phyloP scores from a whole-genome alignment of 805 yeast genomes.

The Candida railenensis region DNA sequence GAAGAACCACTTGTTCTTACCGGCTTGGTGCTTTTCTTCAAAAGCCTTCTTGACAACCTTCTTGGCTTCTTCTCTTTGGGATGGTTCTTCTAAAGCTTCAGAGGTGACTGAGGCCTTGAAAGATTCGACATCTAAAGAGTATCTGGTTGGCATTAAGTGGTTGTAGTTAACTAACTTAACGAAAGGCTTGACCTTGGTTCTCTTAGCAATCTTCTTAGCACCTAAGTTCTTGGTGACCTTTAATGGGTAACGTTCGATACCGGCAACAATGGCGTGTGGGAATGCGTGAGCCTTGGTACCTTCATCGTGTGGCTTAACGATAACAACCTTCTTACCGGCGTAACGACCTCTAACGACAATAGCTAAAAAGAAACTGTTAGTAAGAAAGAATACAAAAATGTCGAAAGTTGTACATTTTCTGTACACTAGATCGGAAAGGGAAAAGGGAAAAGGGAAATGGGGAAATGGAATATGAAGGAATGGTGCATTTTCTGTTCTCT shows the following conservation, averaged over 20 bases:
- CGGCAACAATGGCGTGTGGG: conserved; percentile 99
- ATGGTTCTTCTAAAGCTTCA: conserved; percentile 95
- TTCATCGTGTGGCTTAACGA: conserved; percentile 97
- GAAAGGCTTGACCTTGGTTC: conserved; percentile 98
- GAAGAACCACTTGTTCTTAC: conserved; percentile 99
- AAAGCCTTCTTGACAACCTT: conserved; percentile 98
- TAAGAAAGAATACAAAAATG: too few species aligned
- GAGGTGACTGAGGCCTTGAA: conserved; percentile 89
- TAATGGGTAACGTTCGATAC: conserved; percentile 97
- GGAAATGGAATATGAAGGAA: too few species aligned
- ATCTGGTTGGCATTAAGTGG: conserved; percentile 99
- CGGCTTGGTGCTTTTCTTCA: conserved; percentile 99
- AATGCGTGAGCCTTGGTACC: conserved; percentile 98
- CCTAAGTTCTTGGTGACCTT: conserved; percentile 95
- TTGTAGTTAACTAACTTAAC: conserved; percentile 99
- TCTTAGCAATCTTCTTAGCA: conserved; percentile 94
- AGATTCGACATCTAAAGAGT: conserved; percentile 94
- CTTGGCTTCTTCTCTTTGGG: conserved; percentile 98
- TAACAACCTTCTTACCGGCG: conserved; percentile 99
- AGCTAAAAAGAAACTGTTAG: conserved; percentile 54
- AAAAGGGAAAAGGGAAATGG: too few species aligned
- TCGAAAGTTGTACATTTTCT: too few species aligned
- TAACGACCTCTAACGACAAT: conserved; percentile 99
- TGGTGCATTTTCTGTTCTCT: too few species aligned
- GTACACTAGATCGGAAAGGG: too few species aligned